Conservation (phyloP, 2,329 filamentous ascomycete species). For the Graphilbum ipis-grandicollis region DNA sequence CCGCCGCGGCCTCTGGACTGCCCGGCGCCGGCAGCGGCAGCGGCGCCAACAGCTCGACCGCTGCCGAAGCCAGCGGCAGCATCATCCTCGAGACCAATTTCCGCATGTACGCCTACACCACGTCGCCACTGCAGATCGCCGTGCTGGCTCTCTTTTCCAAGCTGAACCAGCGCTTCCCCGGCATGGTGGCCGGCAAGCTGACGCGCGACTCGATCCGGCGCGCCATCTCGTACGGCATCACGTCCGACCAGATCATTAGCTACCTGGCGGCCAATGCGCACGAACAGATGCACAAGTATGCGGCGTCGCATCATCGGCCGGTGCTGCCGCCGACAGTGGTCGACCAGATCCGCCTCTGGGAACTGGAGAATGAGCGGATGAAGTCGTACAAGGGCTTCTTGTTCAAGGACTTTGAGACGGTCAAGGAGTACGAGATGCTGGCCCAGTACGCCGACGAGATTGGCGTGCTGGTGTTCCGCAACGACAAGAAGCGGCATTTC, state of each 20-base stretch:
- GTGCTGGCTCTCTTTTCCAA: conserved; percentile 81
- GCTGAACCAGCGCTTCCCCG: conserved; percentile 79
- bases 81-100: conserved; percentile 98
- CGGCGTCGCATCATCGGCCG: conserved; percentile 39
- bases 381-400: conserved; percentile 68
- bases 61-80: conserved; percentile 50
- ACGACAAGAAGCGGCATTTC: conserved; percentile 63
- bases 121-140: conserved; percentile 83
- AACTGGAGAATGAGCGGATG: conserved; percentile 92
- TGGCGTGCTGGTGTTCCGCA: conserved; percentile 79
- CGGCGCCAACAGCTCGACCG: conserved; percentile 17
- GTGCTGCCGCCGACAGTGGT: conserved; percentile 88
- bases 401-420: conserved; percentile 70
- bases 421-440: conserved; percentile 52
- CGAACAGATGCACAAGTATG: conserved; percentile 69
- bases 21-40: conserved; percentile 15
- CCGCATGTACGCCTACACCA: conserved; percentile 90
- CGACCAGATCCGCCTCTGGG: conserved; percentile 94
- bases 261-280: conserved; percentile 89
- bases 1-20: conserved; percentile 30
- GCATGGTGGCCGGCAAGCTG: conserved; percentile 82
- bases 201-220: conserved; percentile 76
- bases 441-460: conserved; percentile 74
- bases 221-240: conserved; percentile 83
- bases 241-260: conserved; percentile 82